Evolutionary conservation across 2,329 filamentous ascomycete genomes (phyloP), one percentile per base, ranked within the genome.

Genomic region (Alternaria consortialis): DNA sequence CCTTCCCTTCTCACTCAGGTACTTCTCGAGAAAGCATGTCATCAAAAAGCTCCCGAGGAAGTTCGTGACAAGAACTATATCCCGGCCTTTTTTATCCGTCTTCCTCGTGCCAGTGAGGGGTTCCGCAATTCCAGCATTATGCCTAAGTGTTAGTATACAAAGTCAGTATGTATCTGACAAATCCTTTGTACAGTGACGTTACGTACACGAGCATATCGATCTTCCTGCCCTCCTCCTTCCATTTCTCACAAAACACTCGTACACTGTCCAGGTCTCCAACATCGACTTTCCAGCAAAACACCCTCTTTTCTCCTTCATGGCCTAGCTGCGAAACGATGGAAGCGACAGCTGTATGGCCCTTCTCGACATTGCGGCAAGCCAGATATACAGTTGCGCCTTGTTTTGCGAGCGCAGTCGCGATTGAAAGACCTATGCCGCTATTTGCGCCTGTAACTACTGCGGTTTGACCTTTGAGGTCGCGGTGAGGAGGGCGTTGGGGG

Each of bases 361-460:
- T 62, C 23, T 60, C 54, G 23, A 55, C 44, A 23, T 60, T 67
- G n/a, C 67, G 67, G 23, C 64, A 70, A 15, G 65, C 64, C 0
- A 68, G 60, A 34, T 59, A 56, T 1, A 68, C 66, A 7, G 53
- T 57, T 8, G 66, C 65, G 20, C 62, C 64, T 48, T 68, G 64
- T 13, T 47, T 60, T 13, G 66, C 58, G 12, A 66, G 53, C 15
- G 60, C 34, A 5, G 56, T 51, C 2, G 66, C 67, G 11, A 70
- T 67, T 12, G 52, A 65, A 2, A 83, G 78, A 0, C 84, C 84
- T 13, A 86, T 71, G 5, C 84, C 84, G 2, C 80, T 79, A 42
- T 83, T 86, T 9, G 82, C 82, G 23, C 84, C 84, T 7, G 84
- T 85, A 15, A 85, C 68, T 8, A 86, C 73, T 3, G 85, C 79